These are phyloP conservation scores for Phtheirospermum japonicum DNA, from an alignment of 257 asterid genomes.

Conservation along the genomic window DNA sequence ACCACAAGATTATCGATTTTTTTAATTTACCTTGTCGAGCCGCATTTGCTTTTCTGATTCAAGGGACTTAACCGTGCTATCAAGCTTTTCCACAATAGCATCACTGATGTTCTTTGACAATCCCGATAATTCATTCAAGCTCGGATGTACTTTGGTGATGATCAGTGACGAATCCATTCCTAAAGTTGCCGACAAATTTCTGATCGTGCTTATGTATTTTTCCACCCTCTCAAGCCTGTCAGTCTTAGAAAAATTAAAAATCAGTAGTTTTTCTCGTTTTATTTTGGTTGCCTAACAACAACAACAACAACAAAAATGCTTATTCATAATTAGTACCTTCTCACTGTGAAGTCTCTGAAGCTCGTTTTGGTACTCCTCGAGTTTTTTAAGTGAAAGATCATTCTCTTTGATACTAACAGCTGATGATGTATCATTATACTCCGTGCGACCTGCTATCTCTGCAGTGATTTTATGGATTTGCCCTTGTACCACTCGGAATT, in stretches of 20 bases:
- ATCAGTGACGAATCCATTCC: conserved; percentile 91
- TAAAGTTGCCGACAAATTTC: conserved; percentile 61
- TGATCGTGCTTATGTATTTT: conserved; percentile 61
- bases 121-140: conserved; percentile 90
- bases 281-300: conserved; percentile 3
- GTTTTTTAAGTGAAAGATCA: conserved; percentile 77
- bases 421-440: conserved; percentile 61
- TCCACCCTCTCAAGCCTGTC: conserved; percentile 89
- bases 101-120: conserved; percentile 89
- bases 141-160: conserved; percentile 95
- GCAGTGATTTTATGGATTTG: conserved; percentile 79
- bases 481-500: conserved; percentile 73
- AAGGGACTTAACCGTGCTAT: conserved; percentile 67
- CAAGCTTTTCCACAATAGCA: conserved; percentile 65
- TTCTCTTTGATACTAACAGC: conserved; percentile 53
- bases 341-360: conserved; percentile 86
- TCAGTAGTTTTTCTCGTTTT: conserved; percentile 9
- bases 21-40: conserved; percentile 62
- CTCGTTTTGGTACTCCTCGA: conserved; percentile 85
- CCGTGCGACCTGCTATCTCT: conserved; percentile 84
- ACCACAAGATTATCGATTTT: background rate
- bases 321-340: conserved; percentile 48
- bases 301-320: background rate
- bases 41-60: conserved; percentile 79
- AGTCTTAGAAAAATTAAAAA: conserved; percentile 37